phyloP scores from a whole-genome alignment of 495 filamentous ascomycete genomes.

The Neurospora sp. region DNA sequence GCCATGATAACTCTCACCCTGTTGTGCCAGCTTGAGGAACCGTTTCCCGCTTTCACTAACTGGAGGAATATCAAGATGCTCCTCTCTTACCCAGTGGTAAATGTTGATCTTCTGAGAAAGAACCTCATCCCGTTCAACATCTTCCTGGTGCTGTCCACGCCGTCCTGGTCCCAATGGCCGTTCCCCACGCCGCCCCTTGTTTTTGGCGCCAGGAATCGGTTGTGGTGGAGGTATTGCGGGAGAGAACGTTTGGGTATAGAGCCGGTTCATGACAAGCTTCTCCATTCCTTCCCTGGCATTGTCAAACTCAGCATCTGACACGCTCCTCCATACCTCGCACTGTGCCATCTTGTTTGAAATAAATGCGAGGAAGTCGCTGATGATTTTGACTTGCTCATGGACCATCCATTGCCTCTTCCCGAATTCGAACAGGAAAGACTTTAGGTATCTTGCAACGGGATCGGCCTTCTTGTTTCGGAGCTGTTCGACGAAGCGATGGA shows the following conservation, averaged over 20 bases:
- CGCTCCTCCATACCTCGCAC: slow-evolving; percentile 93
- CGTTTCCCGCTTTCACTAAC: slow-evolving; percentile 73
- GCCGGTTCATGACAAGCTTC: slow-evolving; percentile 97
- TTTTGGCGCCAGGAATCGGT: slow-evolving; percentile 59
- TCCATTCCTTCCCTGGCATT: slow-evolving; percentile 99
- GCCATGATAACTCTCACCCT: slow-evolving; percentile 43
- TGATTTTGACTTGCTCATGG: slow-evolving; percentile 98
- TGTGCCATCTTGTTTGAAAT: slow-evolving; percentile 98
- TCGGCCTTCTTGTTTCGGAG: slow-evolving; percentile 91
- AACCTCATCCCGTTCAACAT: slow-evolving; percentile 92
- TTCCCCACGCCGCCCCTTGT: slow-evolving; percentile 57
- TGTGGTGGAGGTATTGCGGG: slow-evolving; percentile 78
- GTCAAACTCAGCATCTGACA: slow-evolving; percentile 95
- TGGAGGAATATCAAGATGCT: slow-evolving; percentile 90
- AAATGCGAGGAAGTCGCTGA: slow-evolving; percentile 93
- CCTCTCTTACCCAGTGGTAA: slow-evolving; percentile 89
- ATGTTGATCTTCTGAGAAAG: slow-evolving; percentile 93
- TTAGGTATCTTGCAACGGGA: slow-evolving; percentile 88
- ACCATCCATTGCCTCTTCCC: slow-evolving; percentile 99
- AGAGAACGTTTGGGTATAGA: slow-evolving; percentile 95
- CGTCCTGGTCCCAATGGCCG: slow-evolving; percentile 69
- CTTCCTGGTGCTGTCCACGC: slow-evolving; percentile 93
- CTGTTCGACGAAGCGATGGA: slow-evolving; percentile 94
- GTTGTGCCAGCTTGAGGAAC: slow-evolving; percentile 81
- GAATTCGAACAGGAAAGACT: slow-evolving; percentile 91